phyloP scores from a whole-genome alignment of 2,329 filamentous ascomycete genomes.

The Leptographium wingfieldii region DNA sequence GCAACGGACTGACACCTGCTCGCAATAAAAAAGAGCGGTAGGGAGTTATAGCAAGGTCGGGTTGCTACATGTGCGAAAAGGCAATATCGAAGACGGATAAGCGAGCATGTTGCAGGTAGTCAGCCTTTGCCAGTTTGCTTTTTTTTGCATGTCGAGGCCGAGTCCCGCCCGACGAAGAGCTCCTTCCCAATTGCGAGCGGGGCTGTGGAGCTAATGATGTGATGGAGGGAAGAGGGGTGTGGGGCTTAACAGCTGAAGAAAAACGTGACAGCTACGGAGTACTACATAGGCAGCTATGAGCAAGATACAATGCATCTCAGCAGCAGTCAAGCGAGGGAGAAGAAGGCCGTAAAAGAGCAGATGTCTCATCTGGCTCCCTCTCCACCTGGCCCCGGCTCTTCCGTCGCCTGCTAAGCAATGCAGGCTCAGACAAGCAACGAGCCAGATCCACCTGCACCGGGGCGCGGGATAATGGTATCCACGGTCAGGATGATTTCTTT shows the following conservation, averaged over 20 bases:
- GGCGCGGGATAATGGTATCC: neutral
- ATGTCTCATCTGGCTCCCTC: neutral
- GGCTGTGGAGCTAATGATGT: conserved; percentile 1
- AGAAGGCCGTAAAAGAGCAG: neutral
- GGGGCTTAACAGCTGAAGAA: conserved; percentile 1
- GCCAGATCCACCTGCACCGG: neutral
- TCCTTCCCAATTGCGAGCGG: neutral
- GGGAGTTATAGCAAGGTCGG: neutral
- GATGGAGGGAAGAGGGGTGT: conserved; percentile 4
- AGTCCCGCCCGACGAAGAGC: neutral
- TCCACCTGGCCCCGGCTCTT: neutral
- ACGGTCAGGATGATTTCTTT: neutral
- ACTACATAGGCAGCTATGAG: neutral
- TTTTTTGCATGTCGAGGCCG: neutral
- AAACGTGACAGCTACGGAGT: neutral
- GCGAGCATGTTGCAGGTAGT: neutral
- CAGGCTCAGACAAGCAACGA: neutral
- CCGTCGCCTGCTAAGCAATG: neutral
- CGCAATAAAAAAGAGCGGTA: neutral
- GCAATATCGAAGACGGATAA: neutral
- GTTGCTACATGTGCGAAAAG: neutral
- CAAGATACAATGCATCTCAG: neutral
- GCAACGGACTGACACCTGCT: neutral
- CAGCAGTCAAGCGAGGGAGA: neutral
- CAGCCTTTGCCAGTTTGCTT: neutral